These are phyloP conservation scores for Neurospora sp. DNA, from an alignment of 495 filamentous ascomycete genomes.

Conservation along the genomic window DNA sequence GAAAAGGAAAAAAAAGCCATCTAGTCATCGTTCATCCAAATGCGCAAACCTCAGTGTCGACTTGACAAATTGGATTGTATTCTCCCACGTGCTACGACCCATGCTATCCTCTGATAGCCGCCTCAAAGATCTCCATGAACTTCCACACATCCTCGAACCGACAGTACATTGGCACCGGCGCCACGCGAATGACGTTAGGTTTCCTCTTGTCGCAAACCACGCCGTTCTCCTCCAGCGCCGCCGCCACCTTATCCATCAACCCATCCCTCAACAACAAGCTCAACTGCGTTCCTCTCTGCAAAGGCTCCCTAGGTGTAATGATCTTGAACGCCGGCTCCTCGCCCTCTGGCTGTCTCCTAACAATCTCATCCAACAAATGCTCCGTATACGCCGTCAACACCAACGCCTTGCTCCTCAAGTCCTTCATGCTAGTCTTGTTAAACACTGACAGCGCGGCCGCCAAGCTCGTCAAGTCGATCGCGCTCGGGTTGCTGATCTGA, in stretches of 20 bases:
- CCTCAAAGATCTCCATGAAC: slow-evolving; percentile 52
- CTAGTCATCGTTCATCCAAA: neutral
- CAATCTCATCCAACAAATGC: slow-evolving; percentile 42
- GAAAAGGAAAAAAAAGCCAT: too few relatives aligned
- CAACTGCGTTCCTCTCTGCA: slow-evolving; percentile 72
- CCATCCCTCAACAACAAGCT: slow-evolving; percentile 58
- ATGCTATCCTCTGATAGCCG: slow-evolving; percentile 24
- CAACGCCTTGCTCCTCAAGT: slow-evolving; percentile 61
- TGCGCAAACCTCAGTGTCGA: neutral
- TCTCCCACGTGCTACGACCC: neutral
- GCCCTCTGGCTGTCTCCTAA: slow-evolving; percentile 16
- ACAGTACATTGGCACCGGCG: slow-evolving; percentile 83
- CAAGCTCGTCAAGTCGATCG: slow-evolving; percentile 54
- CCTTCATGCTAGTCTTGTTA: slow-evolving; percentile 52
- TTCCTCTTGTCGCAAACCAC: slow-evolving; percentile 77
- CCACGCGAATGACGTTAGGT: slow-evolving; percentile 79
- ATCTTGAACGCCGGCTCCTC: slow-evolving; percentile 49
- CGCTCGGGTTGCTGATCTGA: slow-evolving; percentile 55
- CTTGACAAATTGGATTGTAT: neutral
- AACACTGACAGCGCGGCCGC: slow-evolving; percentile 69
- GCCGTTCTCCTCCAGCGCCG: slow-evolving; percentile 51
- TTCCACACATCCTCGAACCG: slow-evolving; percentile 66
- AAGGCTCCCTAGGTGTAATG: slow-evolving; percentile 68
- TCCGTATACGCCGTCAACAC: slow-evolving; percentile 71
- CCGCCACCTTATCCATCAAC: slow-evolving; percentile 57